phyloP scores from a whole-genome alignment of 306 rosid species.

The Dicorynia guianensis region DNA sequence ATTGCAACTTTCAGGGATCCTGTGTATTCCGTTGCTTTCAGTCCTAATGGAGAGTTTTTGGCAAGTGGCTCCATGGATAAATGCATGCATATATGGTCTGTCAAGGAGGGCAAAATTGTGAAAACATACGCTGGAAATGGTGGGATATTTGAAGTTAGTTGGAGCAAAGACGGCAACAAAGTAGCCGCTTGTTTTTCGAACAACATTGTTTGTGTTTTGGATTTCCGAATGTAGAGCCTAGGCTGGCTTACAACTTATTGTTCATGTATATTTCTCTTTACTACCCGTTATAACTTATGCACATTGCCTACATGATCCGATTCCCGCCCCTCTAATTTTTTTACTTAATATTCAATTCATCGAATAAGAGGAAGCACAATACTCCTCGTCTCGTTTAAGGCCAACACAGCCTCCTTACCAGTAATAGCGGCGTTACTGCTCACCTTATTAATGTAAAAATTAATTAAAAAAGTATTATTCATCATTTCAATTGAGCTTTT shows the following conservation, averaged over 20 bases:
- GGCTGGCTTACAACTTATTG: not conserved
- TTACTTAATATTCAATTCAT: not conserved
- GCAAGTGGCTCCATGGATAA: constrained; percentile 94
- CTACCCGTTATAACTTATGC: constrained; percentile 11
- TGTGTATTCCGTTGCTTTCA: constrained; percentile 93
- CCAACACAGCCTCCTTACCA: too few relatives aligned
- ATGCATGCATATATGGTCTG: constrained; percentile 86
- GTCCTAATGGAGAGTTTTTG: constrained; percentile 91
- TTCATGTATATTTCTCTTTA: not conserved
- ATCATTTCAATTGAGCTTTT: too few relatives aligned
- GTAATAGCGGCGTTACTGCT: too few relatives aligned
- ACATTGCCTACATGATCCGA: not conserved
- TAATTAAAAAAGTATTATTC: too few relatives aligned
- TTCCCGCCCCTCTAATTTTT: not conserved
- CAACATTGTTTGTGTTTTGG: constrained; percentile 81
- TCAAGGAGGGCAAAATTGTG: constrained; percentile 88
- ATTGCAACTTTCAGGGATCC: constrained; percentile 63
- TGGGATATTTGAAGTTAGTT: constrained; percentile 95
- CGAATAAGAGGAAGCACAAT: not conserved
- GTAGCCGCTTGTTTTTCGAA: constrained; percentile 92
- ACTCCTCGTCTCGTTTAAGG: not conserved
- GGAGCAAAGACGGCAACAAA: constrained; percentile 92
- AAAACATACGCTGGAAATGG: constrained; percentile 86
- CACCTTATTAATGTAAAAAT: too few relatives aligned
- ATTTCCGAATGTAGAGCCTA: constrained; percentile 60